Evolutionary conservation across 2,329 filamentous ascomycete genomes (phyloP), one percentile per base, ranked within the genome.

Genomic region (Cryphonectria japonica): DNA sequence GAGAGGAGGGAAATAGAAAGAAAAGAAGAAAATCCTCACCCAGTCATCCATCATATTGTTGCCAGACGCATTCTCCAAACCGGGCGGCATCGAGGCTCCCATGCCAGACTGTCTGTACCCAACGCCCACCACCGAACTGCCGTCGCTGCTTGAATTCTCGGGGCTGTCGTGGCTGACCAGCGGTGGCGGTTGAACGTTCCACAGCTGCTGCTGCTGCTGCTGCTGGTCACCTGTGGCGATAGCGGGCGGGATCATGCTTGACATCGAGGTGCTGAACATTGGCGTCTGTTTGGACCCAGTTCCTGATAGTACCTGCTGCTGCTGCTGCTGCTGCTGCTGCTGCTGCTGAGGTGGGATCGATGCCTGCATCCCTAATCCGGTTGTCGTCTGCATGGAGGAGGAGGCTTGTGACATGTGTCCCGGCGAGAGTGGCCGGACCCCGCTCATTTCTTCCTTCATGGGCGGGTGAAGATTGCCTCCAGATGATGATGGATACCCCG

Each of bases 141-240:
- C 77, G 69, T 85, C 84, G 75, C 81, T 83, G 54, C 81, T 82
- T 43, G 71, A 72, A n/a, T 79, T 80, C 64, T 81, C 82, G 0
- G 84, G 83, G 70, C 83, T 85, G 8, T 79, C 79, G 19, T 78
- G 77, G 61, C 80, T 79, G 39, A 81, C 80, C 16, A 83, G 80
- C 22, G 83, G 72, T 39, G 77, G 79, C 1, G 81, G 80, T 14
- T 83, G 80, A 9, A 83, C 71, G 32, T 79, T 79, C 83, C 84
- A 87, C 16, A 86, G 77, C 0, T 80, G 81, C 73, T 86, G 77
- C 0, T 80, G 81, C 72, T 86, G 77, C 0, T 80, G 81, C 72
- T 86, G 46, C 46, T 19, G 46, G 8, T 50, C 83, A 4, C 84
- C 83, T 71, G 86, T 83, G 5, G 83, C 82, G 1, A 86, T 83